Conservation (phyloP, 1,139 yeast species). For the Geotrichum citri-aurantii region DNA sequence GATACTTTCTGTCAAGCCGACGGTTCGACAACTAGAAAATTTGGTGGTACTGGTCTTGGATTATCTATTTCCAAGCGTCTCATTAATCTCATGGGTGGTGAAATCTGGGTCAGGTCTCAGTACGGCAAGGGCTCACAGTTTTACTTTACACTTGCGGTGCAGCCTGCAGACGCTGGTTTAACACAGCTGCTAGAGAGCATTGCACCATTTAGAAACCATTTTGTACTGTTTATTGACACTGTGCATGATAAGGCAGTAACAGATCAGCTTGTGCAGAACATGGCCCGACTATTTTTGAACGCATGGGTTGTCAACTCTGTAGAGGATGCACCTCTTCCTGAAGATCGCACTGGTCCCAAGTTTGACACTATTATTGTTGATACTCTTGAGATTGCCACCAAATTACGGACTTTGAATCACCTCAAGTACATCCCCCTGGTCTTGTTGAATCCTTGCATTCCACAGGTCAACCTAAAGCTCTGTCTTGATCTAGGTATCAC, state of each 20-base stretch:
- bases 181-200: constrained; percentile 63
- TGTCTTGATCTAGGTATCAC: constrained; percentile 84
- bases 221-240: constrained; percentile 61
- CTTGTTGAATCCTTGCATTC: constrained; percentile 67
- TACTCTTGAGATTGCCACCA: constrained; percentile 66
- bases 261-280: constrained; percentile 47
- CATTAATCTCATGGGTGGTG: constrained; percentile 84
- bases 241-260: constrained; percentile 66
- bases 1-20: constrained; percentile 91
- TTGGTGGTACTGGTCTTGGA: constrained; percentile 89
- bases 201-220: constrained; percentile 55
- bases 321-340: constrained; percentile 39
- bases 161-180: constrained; percentile 63
- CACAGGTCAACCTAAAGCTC: constrained; percentile 71
- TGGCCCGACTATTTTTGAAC: constrained; percentile 40
- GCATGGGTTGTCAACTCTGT: constrained; percentile 42
- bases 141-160: constrained; percentile 70
- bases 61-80: constrained; percentile 79
- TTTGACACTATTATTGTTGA: constrained; percentile 81
- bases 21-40: constrained; percentile 84
- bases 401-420: constrained; percentile 60
- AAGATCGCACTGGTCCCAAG: constrained; percentile 42
- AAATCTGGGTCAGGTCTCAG: constrained; percentile 78
- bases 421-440: constrained; percentile 80
- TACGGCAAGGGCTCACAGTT: constrained; percentile 81